Conservation (phyloP, 2,329 filamentous ascomycete genomes). For the Colletotrichum abscissum region DNA sequence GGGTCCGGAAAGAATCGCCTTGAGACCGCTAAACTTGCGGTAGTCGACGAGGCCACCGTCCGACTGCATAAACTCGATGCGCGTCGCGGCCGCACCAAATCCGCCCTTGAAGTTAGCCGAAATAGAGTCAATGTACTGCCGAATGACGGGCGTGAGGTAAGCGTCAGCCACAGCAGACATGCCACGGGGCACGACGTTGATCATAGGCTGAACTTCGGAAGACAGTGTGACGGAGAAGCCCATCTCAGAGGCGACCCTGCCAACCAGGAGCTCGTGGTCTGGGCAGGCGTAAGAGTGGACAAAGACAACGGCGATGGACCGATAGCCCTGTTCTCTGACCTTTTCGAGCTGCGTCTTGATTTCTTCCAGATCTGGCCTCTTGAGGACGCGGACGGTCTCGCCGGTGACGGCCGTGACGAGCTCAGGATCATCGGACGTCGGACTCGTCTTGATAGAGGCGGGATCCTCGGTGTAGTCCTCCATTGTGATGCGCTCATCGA, state of each 20-base stretch:
- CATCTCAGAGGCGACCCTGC: constrained; percentile 49
- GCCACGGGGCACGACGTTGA: constrained; percentile 56
- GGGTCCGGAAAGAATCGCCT: constrained; percentile 78
- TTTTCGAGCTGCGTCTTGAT: constrained; percentile 67
- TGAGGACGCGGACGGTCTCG: constrained; percentile 75
- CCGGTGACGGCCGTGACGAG: constrained; percentile 72
- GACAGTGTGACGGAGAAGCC: constrained; percentile 54
- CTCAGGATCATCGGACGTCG: constrained; percentile 56
- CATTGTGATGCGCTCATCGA: constrained; percentile 80
- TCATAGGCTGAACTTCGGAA: constrained; percentile 53
- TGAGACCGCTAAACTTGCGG: constrained; percentile 73
- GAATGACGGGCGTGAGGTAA: constrained; percentile 54
- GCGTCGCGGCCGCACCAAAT: constrained; percentile 48
- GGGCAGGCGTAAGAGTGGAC: constrained; percentile 78
- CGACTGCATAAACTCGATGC: constrained; percentile 81
- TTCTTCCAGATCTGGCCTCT: constrained; percentile 64
- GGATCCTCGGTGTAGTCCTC: constrained; percentile 81
- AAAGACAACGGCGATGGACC: constrained; percentile 66
- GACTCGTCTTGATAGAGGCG: constrained; percentile 58
- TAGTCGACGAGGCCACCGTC: constrained; percentile 64
- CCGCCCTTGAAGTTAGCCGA: constrained; percentile 50
- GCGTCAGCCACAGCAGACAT: constrained; percentile 56
- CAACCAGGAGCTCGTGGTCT: constrained; percentile 60
- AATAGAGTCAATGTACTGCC: constrained; percentile 48
- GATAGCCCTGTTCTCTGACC: constrained; percentile 71